Percentiles rank a stretch among this genome's conserved stretches.
phyloP scores from a whole-genome alignment of 2,329 filamentous ascomycete species.

The Apiospora marii region DNA sequence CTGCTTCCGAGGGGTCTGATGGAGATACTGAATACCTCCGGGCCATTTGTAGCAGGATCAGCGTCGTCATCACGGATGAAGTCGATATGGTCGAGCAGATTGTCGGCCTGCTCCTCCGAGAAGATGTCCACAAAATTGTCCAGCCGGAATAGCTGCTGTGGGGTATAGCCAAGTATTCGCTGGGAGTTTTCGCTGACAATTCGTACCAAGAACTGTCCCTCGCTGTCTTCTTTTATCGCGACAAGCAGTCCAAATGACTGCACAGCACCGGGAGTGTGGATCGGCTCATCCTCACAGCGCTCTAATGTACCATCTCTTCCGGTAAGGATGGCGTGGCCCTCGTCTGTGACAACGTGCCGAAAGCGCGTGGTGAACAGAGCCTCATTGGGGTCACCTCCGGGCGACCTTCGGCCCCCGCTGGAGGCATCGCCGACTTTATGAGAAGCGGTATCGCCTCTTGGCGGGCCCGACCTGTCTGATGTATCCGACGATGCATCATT shows the following conservation, averaged over 20 bases:
- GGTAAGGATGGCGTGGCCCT: conserved; percentile 83
- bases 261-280: conserved; percentile 83
- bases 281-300: conserved; percentile 89
- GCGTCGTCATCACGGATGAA: conserved; percentile 86
- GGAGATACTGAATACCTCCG: conserved; percentile 84
- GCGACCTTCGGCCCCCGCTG: not conserved
- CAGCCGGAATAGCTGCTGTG: conserved; percentile 76
- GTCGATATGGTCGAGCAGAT: conserved; percentile 84
- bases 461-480: conserved; percentile 31
- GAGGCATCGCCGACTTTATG: not conserved
- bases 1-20: conserved; percentile 65
- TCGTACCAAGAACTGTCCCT: conserved; percentile 73
- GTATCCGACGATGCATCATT: conserved; percentile 36
- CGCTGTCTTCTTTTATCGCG: conserved; percentile 73
- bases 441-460: not conserved
- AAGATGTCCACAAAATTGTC: conserved; percentile 84
- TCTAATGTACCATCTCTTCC: conserved; percentile 78
- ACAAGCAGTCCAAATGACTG: conserved; percentile 83
- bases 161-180: conserved; percentile 77
- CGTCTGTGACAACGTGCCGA: conserved; percentile 77
- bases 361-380: conserved; percentile 75
- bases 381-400: conserved; percentile 41
- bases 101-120: conserved; percentile 83
- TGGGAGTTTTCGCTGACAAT: conserved; percentile 84
- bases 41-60: conserved; percentile 77